Conservation (phyloP, 2,329 filamentous ascomycete genomes). For the Cytospora chrysosperma region DNA sequence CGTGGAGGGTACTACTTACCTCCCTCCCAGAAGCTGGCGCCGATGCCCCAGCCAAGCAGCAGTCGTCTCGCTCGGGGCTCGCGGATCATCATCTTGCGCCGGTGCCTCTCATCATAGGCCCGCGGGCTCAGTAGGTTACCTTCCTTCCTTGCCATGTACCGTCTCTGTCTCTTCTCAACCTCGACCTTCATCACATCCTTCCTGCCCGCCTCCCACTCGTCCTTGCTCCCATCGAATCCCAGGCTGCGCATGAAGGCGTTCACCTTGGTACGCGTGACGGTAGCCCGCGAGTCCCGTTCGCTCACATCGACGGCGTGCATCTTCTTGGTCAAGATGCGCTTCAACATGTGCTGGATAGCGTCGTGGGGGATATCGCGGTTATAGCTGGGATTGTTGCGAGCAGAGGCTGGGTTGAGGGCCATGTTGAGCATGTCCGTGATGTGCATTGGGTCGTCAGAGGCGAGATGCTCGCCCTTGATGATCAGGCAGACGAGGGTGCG, state of each 20-base stretch:
- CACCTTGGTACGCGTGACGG: slow-evolving; percentile 11
- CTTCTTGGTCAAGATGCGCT: slow-evolving; percentile 20
- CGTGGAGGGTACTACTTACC: neutral
- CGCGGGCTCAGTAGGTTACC: neutral
- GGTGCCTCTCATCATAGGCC: slow-evolving; percentile 1
- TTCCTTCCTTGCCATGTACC: neutral
- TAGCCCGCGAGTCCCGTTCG: neutral
- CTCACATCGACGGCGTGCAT: slow-evolving; percentile 16
- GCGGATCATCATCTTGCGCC: slow-evolving; percentile 7
- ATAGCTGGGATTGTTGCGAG: neutral
- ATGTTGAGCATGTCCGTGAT: slow-evolving; percentile 19
- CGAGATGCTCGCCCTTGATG: slow-evolving; percentile 19
- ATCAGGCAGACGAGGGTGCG: slow-evolving; percentile 21
- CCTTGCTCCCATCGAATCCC: slow-evolving; percentile 12
- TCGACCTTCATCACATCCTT: neutral
- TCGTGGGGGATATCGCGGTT: slow-evolving; percentile 16
- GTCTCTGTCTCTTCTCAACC: slow-evolving; percentile 8
- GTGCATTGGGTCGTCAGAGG: slow-evolving; percentile 6
- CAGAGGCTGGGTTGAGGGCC: slow-evolving; percentile 19
- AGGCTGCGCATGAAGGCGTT: slow-evolving; percentile 20
- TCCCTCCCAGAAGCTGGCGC: slow-evolving; percentile 20
- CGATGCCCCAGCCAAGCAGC: slow-evolving; percentile 18
- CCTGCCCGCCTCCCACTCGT: slow-evolving; percentile 9
- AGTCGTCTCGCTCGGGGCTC: slow-evolving; percentile 8
- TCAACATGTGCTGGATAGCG: slow-evolving; percentile 18